These are phyloP conservation scores for Vigna hirtella DNA, from an alignment of 306 rosid species.

Conservation along the genomic window DNA sequence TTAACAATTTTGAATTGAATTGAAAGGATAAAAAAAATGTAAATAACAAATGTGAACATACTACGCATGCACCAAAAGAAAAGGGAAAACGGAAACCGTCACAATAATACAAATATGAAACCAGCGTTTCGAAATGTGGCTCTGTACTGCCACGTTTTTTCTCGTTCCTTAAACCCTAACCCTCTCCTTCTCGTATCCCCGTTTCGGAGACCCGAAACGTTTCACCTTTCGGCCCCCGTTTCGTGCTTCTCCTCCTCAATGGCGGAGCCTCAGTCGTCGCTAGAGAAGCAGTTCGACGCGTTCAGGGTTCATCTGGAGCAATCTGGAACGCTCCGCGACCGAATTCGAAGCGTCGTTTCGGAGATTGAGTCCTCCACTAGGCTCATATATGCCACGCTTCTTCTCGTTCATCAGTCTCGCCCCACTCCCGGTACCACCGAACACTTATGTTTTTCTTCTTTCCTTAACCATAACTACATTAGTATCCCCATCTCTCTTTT, in stretches of 20 bases:
- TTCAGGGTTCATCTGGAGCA: constrained; percentile 74
- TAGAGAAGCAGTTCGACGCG: constrained; percentile 80
- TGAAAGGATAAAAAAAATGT: too few relatives aligned
- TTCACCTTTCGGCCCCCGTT: constrained; percentile 35
- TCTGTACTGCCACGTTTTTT: constrained; percentile 35
- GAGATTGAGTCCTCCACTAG: constrained; percentile 85
- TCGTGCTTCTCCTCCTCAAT: constrained; percentile 52
- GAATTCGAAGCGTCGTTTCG: constrained; percentile 73
- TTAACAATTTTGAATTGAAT: too few relatives aligned
- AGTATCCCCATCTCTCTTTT: not conserved
- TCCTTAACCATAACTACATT: constrained; percentile 15
- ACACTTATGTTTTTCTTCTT: not conserved
- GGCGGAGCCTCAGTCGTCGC: constrained; percentile 54
- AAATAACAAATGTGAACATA: too few relatives aligned
- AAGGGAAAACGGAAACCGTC: not conserved
- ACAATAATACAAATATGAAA: constrained; percentile 45
- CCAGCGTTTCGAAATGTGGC: constrained; percentile 78
- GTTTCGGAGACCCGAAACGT: constrained; percentile 31
- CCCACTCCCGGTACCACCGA: constrained; percentile 69
- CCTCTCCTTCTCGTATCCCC: constrained; percentile 33
- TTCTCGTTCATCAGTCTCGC: constrained; percentile 89
- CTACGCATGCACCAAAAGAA: not conserved
- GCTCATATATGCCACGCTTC: constrained; percentile 74
- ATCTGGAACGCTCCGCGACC: constrained; percentile 78
- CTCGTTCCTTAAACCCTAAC: constrained; percentile 68